These are phyloP conservation scores for Colletotrichum liaoningense DNA, from an alignment of 2,329 filamentous ascomycete species.

Conservation along the genomic window DNA sequence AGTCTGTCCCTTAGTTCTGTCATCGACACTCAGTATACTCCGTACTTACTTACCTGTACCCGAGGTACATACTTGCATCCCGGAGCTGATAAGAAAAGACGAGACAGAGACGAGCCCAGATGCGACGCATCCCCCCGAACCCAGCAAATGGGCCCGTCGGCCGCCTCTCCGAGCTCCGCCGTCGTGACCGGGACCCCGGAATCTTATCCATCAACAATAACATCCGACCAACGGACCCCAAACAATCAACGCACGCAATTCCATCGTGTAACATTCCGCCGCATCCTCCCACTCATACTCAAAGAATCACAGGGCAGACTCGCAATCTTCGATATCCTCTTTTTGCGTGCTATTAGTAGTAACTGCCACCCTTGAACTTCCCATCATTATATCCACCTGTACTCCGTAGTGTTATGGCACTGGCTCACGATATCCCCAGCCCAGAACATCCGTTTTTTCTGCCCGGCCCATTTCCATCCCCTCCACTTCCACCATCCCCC, in stretches of 20 bases:
- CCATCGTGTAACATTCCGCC: neutral
- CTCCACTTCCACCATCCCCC: neutral
- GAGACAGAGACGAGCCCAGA: neutral
- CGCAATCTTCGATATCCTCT: neutral
- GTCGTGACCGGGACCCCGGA: constrained; percentile 19
- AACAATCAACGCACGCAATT: neutral
- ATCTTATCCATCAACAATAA: constrained; percentile 2
- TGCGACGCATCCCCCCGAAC: neutral
- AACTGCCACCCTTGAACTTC: too few species aligned
- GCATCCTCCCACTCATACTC: neutral
- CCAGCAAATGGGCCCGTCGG: neutral
- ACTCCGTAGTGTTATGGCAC: too few species aligned
- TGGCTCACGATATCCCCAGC: too few species aligned
- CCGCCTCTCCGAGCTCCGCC: constrained; percentile 5
- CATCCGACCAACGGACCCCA: neutral
- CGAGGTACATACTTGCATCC: neutral
- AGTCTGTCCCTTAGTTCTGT: neutral
- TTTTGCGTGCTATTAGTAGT: neutral
- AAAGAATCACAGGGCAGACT: too few species aligned
- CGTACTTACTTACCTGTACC: neutral
- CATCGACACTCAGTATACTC: too few species aligned
- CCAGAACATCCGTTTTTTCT: neutral
- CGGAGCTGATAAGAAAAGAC: neutral
- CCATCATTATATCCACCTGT: too few species aligned
- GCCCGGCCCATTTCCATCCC: neutral